These are phyloP conservation scores for Geranium rotundifolium DNA, from an alignment of 345 rosid genomes.

Conservation along the genomic window DNA sequence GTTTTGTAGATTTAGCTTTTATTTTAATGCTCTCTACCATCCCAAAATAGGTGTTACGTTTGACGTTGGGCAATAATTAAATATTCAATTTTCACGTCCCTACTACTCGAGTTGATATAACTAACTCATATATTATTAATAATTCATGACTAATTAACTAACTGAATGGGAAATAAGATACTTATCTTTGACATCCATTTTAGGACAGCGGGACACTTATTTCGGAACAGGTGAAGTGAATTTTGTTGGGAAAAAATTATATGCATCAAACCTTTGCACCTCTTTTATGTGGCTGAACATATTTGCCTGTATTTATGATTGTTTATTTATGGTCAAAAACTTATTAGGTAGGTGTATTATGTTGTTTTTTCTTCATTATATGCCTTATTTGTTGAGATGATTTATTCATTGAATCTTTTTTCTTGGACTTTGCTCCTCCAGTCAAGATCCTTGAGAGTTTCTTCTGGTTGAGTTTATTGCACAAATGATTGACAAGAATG, in stretches of 20 bases:
- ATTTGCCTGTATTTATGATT: not conserved
- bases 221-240: too few relatives aligned
- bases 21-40: not conserved
- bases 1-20: not conserved
- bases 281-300: too few relatives aligned
- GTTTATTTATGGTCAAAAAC: too few relatives aligned
- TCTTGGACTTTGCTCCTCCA: not conserved
- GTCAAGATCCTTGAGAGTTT: not conserved
- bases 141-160: too few relatives aligned
- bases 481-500: not conserved
- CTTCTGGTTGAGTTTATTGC: not conserved
- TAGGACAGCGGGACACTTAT: too few relatives aligned
- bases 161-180: too few relatives aligned
- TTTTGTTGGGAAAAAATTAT: too few relatives aligned
- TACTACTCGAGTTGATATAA: too few relatives aligned
- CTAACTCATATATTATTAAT: too few relatives aligned
- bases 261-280: not conserved
- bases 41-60: not conserved
- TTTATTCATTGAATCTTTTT: not conserved
- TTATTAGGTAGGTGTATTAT: not conserved
- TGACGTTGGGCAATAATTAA: not conserved
- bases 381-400: not conserved
- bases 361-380: too few relatives aligned
- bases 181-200: too few relatives aligned
- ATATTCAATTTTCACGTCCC: too few relatives aligned